These are phyloP conservation scores for Rhododendron mucronatum DNA, from an alignment of 148 eudicot genomes.

Conservation along the genomic window DNA sequence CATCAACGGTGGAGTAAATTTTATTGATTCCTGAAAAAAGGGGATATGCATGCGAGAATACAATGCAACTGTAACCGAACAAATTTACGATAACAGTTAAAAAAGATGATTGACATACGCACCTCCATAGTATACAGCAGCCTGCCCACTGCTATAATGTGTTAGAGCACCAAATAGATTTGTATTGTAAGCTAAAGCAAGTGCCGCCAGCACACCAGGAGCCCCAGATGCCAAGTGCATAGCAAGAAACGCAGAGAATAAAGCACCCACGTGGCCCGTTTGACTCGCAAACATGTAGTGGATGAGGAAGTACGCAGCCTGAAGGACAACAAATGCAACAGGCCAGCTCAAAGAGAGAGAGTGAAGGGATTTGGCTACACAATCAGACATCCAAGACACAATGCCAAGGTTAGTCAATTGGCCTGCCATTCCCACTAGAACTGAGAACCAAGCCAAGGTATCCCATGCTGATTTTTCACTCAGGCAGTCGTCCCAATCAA, in stretches of 20 bases:
- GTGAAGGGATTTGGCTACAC: conserved; percentile 62
- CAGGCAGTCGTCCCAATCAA: conserved; percentile 89
- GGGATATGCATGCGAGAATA: background rate
- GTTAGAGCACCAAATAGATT: conserved; percentile 86
- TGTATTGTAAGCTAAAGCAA: conserved; percentile 84
- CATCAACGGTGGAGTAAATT: background rate
- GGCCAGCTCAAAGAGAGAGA: conserved; percentile 87
- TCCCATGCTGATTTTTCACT: conserved; percentile 99
- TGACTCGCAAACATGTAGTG: conserved; percentile 96
- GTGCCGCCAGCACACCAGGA: conserved; percentile 75
- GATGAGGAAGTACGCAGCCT: conserved; percentile 82
- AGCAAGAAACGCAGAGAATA: conserved; percentile 89
- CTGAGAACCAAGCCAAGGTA: conserved; percentile 97
- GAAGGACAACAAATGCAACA: conserved; percentile 82
- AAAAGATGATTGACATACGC: background rate
- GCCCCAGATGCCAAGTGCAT: conserved; percentile 92
- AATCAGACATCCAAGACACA: conserved; percentile 81
- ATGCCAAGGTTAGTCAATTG: conserved; percentile 88
- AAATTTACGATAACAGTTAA: background rate
- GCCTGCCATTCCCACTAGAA: conserved; percentile 93
- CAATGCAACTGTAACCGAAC: background rate
- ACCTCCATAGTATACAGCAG: conserved; percentile 98
- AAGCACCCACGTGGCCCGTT: conserved; percentile 94
- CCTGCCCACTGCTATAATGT: conserved; percentile 97
- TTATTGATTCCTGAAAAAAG: background rate